Conservation (phyloP, 1,284 basidiomycete genomes). For the Phellinidium pouzarii region DNA sequence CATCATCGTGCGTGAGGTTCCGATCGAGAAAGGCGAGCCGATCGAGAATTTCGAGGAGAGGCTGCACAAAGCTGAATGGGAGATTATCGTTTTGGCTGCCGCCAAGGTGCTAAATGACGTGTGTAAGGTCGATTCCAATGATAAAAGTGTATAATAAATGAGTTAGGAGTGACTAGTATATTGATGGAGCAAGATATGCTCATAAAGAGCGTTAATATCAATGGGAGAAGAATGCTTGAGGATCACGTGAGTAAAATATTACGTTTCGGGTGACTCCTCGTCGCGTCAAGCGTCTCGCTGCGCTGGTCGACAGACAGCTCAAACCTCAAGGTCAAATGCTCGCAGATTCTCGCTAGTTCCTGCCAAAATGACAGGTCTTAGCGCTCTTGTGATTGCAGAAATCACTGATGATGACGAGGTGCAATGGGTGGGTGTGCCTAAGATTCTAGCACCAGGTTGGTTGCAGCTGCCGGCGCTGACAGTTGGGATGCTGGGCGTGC, state of each 20-base stretch:
- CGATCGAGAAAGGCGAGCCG: conserved; percentile 67
- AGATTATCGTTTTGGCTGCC: conserved; percentile 85
- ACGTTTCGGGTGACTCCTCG: no score
- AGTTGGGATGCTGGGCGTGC: conserved; percentile 72
- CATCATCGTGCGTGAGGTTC: conserved; percentile 74
- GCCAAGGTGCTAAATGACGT: conserved; percentile 54
- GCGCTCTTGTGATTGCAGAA: conserved; percentile 34
- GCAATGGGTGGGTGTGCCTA: conserved; percentile 48
- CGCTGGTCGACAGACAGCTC: neutral
- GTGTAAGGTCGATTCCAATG: neutral
- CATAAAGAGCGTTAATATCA: no score
- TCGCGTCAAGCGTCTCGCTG: neutral
- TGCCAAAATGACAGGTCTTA: conserved; percentile 40
- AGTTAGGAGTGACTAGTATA: neutral
- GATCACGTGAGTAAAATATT: no score
- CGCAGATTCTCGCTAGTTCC: neutral
- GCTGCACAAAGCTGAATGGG: conserved; percentile 84
- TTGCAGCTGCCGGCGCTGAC: conserved; percentile 67
- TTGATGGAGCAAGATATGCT: no score
- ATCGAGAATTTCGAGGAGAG: conserved; percentile 72
- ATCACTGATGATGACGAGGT: conserved; percentile 28
- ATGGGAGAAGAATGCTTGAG: no score
- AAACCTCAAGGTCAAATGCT: neutral
- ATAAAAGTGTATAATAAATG: neutral
- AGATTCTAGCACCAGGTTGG: conserved; percentile 55